Conservation (phyloP, 2,329 filamentous ascomycete species). For the Juglanconis sp. region DNA sequence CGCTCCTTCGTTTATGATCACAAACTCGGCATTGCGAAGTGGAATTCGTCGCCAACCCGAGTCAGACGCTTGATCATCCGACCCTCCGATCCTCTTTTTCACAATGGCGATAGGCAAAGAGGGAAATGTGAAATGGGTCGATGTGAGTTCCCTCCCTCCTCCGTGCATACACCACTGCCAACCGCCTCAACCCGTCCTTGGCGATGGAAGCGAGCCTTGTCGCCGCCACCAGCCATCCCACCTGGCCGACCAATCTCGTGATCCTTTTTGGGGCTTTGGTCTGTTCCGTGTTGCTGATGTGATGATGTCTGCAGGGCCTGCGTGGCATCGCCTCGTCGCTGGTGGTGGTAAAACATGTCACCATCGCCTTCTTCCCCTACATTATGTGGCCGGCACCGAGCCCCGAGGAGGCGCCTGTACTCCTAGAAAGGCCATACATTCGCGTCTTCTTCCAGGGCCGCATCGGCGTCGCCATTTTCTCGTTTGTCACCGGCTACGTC, state of each 20-base stretch:
- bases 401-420: constrained; percentile 8
- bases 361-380: constrained; percentile 17
- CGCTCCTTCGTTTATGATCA: neutral
- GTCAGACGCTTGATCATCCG: neutral
- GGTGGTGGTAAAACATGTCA: constrained; percentile 18
- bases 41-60: neutral
- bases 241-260: neutral
- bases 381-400: constrained; percentile 16
- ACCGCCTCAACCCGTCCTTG: neutral
- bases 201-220: neutral
- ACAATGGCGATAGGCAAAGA: constrained; percentile 18
- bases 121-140: constrained; percentile 20
- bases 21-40: too few relatives aligned
- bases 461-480: constrained; percentile 19
- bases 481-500: constrained; percentile 18
- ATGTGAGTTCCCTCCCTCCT: constrained; percentile 8
- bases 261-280: constrained; percentile 27
- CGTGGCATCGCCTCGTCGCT: constrained; percentile 19
- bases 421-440: constrained; percentile 14
- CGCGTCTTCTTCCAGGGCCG: constrained; percentile 18
- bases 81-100: constrained; percentile 16
- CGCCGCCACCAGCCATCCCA: neutral
- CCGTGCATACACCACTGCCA: neutral
- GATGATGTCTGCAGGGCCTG: constrained; percentile 10
- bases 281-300: constrained; percentile 53